Base-by-base conservation (phyloP, 1,284 basidiomycete genomes). In the Thecaphora thlaspeos region DNA sequence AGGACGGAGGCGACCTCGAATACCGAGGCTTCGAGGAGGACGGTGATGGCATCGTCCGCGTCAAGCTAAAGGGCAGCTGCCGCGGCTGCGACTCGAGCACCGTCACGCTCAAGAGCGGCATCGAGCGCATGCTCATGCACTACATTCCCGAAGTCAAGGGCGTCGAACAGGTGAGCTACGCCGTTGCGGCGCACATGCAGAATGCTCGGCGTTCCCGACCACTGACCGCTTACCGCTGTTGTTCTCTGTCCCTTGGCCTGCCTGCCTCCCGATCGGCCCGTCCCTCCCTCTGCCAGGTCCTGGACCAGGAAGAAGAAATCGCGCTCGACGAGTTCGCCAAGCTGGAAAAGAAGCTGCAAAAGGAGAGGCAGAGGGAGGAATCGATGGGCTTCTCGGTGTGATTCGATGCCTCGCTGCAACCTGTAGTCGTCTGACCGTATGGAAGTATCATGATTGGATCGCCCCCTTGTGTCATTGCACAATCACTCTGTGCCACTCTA, bases 101-200 rank as follows among this genome's bases (percentile, higher is more conserved):
- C 12, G 93, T 98, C 24, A 98, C 94, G 17, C 82, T 98, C 59
- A 98, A 97, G 48, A 54, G 46, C n/a, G 71, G 71, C 22, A 73
- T 74, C 50, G 95, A 98, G 81, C 83, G 94, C 58, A 98, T 98
- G 95, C 82, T 98, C 72, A 94, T 91, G 90, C 94, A 98, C 80
- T 98, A 97, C 75, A 90, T 98, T 50, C 94, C 94, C 7, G 93
- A 98, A 80, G 94, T 98, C 30, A 88, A 94, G 79, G 87, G 86
- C n/a, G 92, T 98, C 7, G 90, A 96, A 74, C 92, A 97, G 85
- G 90, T 88, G 59, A n/a, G n/a, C n/a, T n/a, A n/a, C n/a, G n/a
- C n/a, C n/a, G n/a, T n/a, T n/a, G n/a, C n/a, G n/a, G n/a, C n/a
- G n/a, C n/a, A n/a, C n/a, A n/a, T n/a, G n/a, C n/a, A n/a, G n/a